These are phyloP conservation scores for Leishmania martiniquensis DNA, from an alignment of 208 protist species.

Conservation along the genomic window DNA sequence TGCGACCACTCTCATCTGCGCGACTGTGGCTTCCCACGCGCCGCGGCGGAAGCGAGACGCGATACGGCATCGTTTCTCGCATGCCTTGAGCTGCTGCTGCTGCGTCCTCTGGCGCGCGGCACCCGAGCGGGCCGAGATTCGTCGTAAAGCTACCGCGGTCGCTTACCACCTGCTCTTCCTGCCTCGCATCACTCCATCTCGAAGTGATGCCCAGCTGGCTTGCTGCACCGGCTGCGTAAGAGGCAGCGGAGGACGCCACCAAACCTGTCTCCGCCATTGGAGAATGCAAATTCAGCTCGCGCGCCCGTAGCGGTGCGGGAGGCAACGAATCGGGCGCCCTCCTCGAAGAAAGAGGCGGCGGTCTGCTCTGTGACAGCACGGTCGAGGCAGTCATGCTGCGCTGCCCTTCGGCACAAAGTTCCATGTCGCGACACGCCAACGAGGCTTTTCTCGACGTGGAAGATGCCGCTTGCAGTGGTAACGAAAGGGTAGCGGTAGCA, in stretches of 20 bases:
- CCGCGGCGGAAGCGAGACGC: conserved; percentile 24
- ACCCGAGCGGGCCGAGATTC: neutral
- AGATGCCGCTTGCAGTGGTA: neutral
- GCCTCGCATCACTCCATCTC: neutral
- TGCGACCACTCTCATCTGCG: conserved; percentile 1
- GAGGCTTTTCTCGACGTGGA: neutral
- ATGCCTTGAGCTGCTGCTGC: neutral
- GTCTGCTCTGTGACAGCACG: neutral
- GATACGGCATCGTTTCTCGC: conserved; percentile 29
- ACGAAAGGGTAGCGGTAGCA: neutral
- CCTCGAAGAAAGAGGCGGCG: neutral
- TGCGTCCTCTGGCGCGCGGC: neutral
- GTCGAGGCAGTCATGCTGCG: neutral
- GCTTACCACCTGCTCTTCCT: neutral
- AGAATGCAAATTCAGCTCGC: conserved; percentile 4
- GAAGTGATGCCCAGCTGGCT: neutral
- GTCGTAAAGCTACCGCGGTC: neutral
- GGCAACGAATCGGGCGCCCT: neutral
- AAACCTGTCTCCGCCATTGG: neutral
- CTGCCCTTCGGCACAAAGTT: neutral
- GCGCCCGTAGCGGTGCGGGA: neutral
- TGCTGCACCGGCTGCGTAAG: neutral
- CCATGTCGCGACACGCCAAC: neutral
- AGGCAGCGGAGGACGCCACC: neutral
- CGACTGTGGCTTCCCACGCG: conserved; percentile 6